Evolutionary conservation across 192 early-diverging fungal genomes (phyloP), one percentile per base, ranked within the genome.

Genomic region (Dissophora ornata): DNA sequence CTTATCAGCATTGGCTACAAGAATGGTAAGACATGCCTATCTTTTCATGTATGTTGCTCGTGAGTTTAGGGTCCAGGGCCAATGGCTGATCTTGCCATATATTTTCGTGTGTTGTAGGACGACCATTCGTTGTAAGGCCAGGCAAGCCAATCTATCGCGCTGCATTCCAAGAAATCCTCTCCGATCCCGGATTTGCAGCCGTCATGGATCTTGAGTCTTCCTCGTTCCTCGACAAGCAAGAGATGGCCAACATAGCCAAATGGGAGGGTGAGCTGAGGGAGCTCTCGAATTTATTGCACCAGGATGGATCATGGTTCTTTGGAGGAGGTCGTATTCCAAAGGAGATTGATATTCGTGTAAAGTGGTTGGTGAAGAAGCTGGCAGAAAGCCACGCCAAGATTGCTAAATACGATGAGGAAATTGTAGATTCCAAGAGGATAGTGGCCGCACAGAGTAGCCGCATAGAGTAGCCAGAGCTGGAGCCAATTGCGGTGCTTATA

Each of bases 121-220:
- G 96, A 24, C 95, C 96, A 26, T 82, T 86, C 55, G 68, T 70
- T n/a, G 90, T 99, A 41, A 82, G 86, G 28, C 86, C 95, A 2
- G 94, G 92, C 12, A 90, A 94, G 21, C 98, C 96, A 1, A 85
- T 99, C 6, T 96, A 89, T 67, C 79, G 83, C 24, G 81, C 89
- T 1, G 97, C 93, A 7, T 99, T 97, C 79, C 50, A 71, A 21
- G 82, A 89, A n/a, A 89, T 99, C 18, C 54, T 88, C 13, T 62
- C 81, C 1, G 96, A 97, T 50, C 44, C 62, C 18, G 86, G 87
- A 0, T 92, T 94, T 80, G 77, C 90, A 0, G 93, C 90, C 3
- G 86, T 88, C 1, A 97, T 99, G 97, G 82, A 91, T 21, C 71
- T 93, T 6, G 81, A 88, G 65, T 87, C 88, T 50, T 82, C 83